Percentiles rank a stretch among this genome's conserved stretches.
phyloP scores from a whole-genome alignment of 768 basidiomycete species.

The Trametes elegans region DNA sequence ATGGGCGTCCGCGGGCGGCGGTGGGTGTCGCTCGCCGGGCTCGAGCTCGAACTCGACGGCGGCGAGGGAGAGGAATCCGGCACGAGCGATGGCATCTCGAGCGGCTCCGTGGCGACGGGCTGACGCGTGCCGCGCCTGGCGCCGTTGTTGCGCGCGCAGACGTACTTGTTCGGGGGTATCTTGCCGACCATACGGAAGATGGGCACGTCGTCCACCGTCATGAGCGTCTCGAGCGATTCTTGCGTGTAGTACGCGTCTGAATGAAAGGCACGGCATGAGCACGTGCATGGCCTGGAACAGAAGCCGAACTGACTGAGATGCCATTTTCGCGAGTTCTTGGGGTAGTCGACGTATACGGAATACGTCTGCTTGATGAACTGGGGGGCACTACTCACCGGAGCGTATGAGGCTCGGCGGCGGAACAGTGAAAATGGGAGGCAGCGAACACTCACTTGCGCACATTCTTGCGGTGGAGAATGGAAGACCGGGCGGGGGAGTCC shows the following conservation, averaged over 20 bases:
- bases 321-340: constrained; percentile 34
- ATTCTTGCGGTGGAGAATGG: constrained; percentile 25
- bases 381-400: constrained; percentile 21
- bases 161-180: constrained; percentile 61
- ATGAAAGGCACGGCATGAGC: neutral
- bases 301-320: constrained; percentile 34
- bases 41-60: constrained; percentile 3
- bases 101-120: neutral
- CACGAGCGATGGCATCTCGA: neutral
- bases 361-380: constrained; percentile 40
- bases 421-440: neutral
- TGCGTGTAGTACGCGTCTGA: constrained; percentile 80
- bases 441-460: constrained; percentile 23
- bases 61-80: neutral
- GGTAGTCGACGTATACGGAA: constrained; percentile 35
- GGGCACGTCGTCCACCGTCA: constrained; percentile 58
- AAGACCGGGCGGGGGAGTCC: constrained; percentile 26
- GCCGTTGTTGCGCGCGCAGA: constrained; percentile 51
- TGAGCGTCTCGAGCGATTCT: constrained; percentile 54
- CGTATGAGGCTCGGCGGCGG: neutral
- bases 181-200: constrained; percentile 44
- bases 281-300: neutral
- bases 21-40: constrained; percentile 2
- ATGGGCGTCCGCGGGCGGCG: neutral
- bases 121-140: constrained; percentile 17